These are phyloP conservation scores for Scenedesmus sp. DNA, from an alignment of 163 green algal species.

Conservation along the genomic window DNA sequence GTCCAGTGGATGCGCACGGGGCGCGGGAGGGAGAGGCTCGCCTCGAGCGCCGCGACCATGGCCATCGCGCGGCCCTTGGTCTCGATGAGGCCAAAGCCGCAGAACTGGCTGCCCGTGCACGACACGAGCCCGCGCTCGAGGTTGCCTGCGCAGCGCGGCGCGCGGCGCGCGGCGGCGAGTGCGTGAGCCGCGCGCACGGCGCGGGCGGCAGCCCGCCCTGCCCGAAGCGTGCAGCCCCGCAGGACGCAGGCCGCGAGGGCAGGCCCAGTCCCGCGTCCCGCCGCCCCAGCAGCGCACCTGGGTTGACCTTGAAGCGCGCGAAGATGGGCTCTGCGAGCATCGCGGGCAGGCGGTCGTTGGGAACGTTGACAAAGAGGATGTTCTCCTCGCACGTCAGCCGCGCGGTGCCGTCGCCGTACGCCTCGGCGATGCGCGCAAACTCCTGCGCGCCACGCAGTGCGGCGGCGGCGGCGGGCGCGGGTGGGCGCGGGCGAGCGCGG, in stretches of 20 bases:
- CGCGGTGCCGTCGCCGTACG: conserved; percentile 90
- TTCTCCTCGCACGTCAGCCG: conserved; percentile 98
- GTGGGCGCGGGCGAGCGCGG: too few species aligned
- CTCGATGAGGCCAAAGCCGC: conserved; percentile 95
- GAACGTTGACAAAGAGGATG: conserved; percentile 91
- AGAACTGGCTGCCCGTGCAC: conserved; percentile 98
- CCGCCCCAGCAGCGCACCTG: conserved; percentile 51
- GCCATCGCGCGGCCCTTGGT: conserved; percentile 90
- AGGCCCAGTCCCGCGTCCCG: too few species aligned
- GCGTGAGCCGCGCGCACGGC: too few species aligned
- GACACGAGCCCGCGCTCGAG: conserved; percentile 88
- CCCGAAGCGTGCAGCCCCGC: too few species aligned
- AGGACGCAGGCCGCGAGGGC: too few species aligned
- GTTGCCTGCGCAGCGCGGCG: conserved; percentile 56
- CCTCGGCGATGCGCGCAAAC: conserved; percentile 69
- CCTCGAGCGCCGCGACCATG: conserved; percentile 85
- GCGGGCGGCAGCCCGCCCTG: too few species aligned
- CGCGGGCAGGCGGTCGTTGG: conserved; percentile 78
- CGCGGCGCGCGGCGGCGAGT: too few species aligned
- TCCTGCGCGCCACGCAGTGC: conserved; percentile 39
- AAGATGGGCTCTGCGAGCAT: conserved; percentile 86
- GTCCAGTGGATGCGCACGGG: conserved; percentile 92
- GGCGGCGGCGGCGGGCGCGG: too few species aligned
- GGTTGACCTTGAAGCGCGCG: conserved; percentile 65
- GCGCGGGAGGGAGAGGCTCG: conserved; percentile 80